Evolutionary conservation across 306 rosid species (phyloP).

Genomic region (Sphenostylis stenocarpa): DNA sequence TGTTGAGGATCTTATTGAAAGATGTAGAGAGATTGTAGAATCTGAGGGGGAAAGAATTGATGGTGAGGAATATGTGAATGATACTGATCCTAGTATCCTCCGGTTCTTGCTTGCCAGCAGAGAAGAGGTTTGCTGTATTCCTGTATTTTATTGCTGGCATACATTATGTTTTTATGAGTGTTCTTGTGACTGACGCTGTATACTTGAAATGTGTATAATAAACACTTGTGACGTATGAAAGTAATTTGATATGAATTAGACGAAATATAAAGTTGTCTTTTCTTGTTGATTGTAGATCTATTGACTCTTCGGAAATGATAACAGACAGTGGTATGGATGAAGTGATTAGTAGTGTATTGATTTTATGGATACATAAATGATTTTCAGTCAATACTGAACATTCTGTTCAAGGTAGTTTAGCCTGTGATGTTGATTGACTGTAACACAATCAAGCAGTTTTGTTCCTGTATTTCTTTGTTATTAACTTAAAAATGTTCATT

Average conservation of each 20-base stretch:
- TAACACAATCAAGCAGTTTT: not conserved
- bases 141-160: not conserved
- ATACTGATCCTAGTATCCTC: conserved; percentile 87
- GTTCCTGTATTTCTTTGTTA: not conserved
- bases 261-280: not conserved
- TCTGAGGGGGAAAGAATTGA: conserved; percentile 86
- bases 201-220: not conserved
- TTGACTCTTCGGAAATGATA: not conserved
- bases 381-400: not conserved
- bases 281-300: too few species aligned
- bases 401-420: not conserved
- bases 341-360: not conserved
- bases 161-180: conserved; percentile 22
- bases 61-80: conserved; percentile 80
- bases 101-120: conserved; percentile 92
- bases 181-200: not conserved
- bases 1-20: conserved; percentile 85
- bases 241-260: not conserved
- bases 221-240: too few species aligned
- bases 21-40: conserved; percentile 91
- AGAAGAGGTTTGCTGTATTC: conserved; percentile 64
- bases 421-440: not conserved
- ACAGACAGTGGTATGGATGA: not conserved
- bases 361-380: conserved; percentile 3
- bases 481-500: not conserved